Conservation (phyloP, 345 rosid species). For the Populus pruinosa region DNA sequence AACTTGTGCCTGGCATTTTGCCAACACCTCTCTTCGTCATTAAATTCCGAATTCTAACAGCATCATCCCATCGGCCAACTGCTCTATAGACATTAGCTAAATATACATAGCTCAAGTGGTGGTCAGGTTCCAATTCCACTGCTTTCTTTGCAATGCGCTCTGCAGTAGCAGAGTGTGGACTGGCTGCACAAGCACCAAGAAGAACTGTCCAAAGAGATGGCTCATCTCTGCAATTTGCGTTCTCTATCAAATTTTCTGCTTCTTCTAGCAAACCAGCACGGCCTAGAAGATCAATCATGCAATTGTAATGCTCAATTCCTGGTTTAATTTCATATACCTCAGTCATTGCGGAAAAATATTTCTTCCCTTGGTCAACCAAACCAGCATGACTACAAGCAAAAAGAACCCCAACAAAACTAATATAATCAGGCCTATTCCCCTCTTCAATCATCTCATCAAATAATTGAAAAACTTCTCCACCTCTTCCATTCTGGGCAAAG, state of each 20-base stretch:
- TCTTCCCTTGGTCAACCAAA: conserved; percentile 60
- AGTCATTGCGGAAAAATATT: conserved; percentile 53
- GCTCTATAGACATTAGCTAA: conserved; percentile 66
- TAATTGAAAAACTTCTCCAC: conserved; percentile 53
- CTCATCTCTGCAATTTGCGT: conserved; percentile 53
- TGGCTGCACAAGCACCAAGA: conserved; percentile 75
- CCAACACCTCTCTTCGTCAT: conserved; percentile 60
- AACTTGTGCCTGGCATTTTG: conserved; percentile 73
- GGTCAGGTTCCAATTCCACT: conserved; percentile 59
- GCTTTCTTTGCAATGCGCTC: conserved; percentile 79
- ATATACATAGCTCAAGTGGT: conserved; percentile 77
- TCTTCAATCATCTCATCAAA: conserved; percentile 54
- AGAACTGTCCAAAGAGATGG: conserved; percentile 83
- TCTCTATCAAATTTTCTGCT: conserved; percentile 66
- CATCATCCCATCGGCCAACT: conserved; percentile 77
- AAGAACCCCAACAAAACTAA: conserved; percentile 79
- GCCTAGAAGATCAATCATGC: conserved; percentile 90
- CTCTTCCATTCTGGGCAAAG: conserved; percentile 86
- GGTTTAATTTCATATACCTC: conserved; percentile 53
- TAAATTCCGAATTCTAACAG: conserved; percentile 55
- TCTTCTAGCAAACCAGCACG: conserved; percentile 83
- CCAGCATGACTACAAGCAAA: conserved; percentile 84
- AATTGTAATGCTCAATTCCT: conserved; percentile 74
- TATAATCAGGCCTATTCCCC: conserved; percentile 66
- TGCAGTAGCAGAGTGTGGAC: conserved; percentile 44